Evolutionary conservation across 1,139 yeast genomes (phyloP).

Genomic region (Pichia sp.): DNA sequence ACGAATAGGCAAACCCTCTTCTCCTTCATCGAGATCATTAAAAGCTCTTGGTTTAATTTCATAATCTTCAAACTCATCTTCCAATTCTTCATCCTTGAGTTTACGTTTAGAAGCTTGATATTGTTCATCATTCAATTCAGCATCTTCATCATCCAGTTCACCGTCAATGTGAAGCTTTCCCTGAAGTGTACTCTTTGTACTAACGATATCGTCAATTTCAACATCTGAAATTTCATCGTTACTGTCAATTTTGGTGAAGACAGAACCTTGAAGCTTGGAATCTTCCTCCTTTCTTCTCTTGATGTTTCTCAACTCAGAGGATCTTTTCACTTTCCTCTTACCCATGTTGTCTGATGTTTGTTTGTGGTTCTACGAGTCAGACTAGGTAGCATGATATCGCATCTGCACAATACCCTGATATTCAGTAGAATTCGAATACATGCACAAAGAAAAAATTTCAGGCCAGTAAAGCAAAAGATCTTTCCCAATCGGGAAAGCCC

Average conservation of each 20-base stretch:
- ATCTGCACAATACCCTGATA: background rate
- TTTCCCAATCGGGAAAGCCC: background rate
- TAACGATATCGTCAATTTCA: constrained; percentile 25
- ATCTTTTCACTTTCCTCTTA: constrained; percentile 37
- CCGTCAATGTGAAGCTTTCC: too few species aligned
- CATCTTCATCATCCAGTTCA: constrained; percentile 9
- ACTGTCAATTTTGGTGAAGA: constrained; percentile 11
- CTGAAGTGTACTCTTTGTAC: too few species aligned
- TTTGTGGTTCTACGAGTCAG: background rate
- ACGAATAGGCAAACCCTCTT: constrained; percentile 80
- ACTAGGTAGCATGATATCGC: too few species aligned
- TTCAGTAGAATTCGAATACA: background rate
- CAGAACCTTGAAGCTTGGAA: constrained; percentile 27
- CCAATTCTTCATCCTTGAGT: constrained; percentile 4
- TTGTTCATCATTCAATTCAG: background rate
- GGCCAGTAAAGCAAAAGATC: background rate
- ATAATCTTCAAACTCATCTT: constrained; percentile 45
- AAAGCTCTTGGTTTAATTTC: constrained; percentile 51
- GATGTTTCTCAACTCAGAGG: constrained; percentile 33
- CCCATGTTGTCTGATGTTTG: constrained; percentile 30
- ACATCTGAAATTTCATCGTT: constrained; percentile 16
- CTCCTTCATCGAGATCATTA: constrained; percentile 34
- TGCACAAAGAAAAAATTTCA: background rate
- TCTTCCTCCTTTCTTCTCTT: constrained; percentile 52
- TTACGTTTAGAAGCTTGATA: background rate